phyloP scores from a whole-genome alignment of 1,284 basidiomycete species.

The Phaffia rhodozyma region DNA sequence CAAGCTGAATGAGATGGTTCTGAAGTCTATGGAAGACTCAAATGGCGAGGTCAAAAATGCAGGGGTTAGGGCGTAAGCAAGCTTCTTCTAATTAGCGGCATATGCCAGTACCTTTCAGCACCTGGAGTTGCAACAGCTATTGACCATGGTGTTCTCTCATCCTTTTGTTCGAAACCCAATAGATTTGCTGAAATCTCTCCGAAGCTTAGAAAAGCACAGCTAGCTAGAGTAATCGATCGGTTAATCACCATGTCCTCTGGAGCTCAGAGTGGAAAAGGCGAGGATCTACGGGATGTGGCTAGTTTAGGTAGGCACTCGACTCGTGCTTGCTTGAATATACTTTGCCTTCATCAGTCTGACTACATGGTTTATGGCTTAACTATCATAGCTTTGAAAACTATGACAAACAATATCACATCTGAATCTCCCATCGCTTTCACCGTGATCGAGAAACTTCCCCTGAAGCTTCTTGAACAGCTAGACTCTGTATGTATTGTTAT shows the following conservation, averaged over 20 bases:
- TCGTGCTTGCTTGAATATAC: neutral
- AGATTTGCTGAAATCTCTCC: constrained; percentile 7
- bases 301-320: constrained; percentile 55
- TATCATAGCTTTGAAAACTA: constrained; percentile 72
- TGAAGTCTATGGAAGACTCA: constrained; percentile 76
- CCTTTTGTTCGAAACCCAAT: neutral
- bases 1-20: constrained; percentile 64
- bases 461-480: constrained; percentile 68
- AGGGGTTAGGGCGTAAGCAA: constrained; percentile 72
- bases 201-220: constrained; percentile 42
- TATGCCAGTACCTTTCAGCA: neutral
- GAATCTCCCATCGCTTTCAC: constrained; percentile 64
- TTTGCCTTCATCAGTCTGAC: neutral
- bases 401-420: constrained; percentile 73
- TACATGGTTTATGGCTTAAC: too few relatives aligned
- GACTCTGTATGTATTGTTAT: constrained; percentile 46
- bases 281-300: constrained; percentile 63
- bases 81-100: neutral
- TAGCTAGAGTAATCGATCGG: constrained; percentile 80
- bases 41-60: constrained; percentile 98
- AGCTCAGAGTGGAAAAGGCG: constrained; percentile 23
- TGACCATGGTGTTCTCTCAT: neutral
- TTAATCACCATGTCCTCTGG: constrained; percentile 48
- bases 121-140: too few relatives aligned
- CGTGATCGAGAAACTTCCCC: constrained; percentile 72